Conservation (phyloP, 2,329 filamentous ascomycete genomes). For the Trichoderma simmonsii region DNA sequence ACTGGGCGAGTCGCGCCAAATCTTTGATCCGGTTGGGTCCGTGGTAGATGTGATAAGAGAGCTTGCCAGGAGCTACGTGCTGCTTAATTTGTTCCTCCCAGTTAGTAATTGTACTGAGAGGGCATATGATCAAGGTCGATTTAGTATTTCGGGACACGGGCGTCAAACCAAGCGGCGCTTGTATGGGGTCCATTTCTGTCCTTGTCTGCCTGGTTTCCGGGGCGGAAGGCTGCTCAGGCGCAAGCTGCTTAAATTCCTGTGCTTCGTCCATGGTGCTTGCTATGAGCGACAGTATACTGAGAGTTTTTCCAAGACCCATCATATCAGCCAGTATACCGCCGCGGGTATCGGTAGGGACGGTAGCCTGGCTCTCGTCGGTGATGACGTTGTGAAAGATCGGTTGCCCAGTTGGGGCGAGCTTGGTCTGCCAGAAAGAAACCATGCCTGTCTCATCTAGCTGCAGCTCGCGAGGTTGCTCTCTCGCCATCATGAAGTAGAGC, state of each 20-base stretch:
- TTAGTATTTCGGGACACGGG: conserved; percentile 64
- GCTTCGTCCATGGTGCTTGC: conserved; percentile 63
- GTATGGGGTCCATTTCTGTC: conserved; percentile 31
- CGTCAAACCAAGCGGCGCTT: conserved; percentile 47
- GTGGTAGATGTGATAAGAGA: conserved; percentile 83
- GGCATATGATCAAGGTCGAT: conserved; percentile 82
- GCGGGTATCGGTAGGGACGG: conserved; percentile 62
- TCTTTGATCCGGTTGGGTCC: conserved; percentile 73
- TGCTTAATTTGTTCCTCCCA: conserved; percentile 91
- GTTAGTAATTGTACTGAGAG: conserved; percentile 86
- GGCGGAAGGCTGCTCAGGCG: conserved; percentile 49
- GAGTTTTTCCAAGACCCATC: conserved; percentile 85
- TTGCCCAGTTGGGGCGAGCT: conserved; percentile 48
- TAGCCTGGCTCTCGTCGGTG: conserved; percentile 62
- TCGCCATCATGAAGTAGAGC: conserved; percentile 77
- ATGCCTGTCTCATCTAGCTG: conserved; percentile 58
- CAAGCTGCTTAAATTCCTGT: conserved; percentile 54
- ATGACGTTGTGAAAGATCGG: conserved; percentile 78
- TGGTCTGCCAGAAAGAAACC: conserved; percentile 74
- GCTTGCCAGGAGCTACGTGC: conserved; percentile 63
- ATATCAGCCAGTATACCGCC: conserved; percentile 79
- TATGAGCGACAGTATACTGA: conserved; percentile 81
- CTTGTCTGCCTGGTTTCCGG: conserved; percentile 39
- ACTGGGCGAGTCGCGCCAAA: conserved; percentile 62
- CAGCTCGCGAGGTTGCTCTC: conserved; percentile 65